Evolutionary conservation across 1,284 basidiomycete species (phyloP).

Genomic region (Apiotrichum porosum): DNA sequence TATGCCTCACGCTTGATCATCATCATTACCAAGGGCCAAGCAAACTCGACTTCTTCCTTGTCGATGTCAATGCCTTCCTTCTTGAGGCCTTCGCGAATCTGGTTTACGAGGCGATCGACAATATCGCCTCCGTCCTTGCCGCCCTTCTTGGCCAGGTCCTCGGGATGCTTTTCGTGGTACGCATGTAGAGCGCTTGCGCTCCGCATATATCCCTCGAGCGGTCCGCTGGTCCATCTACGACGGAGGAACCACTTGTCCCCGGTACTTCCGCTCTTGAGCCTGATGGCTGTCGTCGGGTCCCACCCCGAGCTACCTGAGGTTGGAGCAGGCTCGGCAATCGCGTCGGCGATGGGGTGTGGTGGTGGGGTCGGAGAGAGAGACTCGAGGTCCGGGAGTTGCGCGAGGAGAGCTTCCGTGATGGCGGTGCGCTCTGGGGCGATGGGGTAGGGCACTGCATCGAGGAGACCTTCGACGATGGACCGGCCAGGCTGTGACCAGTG

Average conservation of each 20-base stretch:
- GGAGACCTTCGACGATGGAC: slow-evolving; percentile 65
- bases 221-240: slow-evolving; percentile 60
- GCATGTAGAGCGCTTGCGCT: slow-evolving; percentile 69
- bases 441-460: slow-evolving; percentile 64
- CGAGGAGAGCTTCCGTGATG: slow-evolving; percentile 16
- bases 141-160: slow-evolving; percentile 50
- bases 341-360: slow-evolving; percentile 6
- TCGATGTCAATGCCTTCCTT: slow-evolving; percentile 32
- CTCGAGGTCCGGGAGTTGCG: slow-evolving; percentile 48
- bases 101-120: slow-evolving; percentile 58
- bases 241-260: slow-evolving; percentile 57
- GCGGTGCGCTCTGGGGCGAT: slow-evolving; percentile 18
- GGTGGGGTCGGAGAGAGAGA: slow-evolving; percentile 50
- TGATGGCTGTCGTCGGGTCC: slow-evolving; percentile 24
- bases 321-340: slow-evolving; percentile 6
- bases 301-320: slow-evolving; percentile 30
- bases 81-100: slow-evolving; percentile 52
- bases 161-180: slow-evolving; percentile 62
- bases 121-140: slow-evolving; percentile 57
- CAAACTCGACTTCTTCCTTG: slow-evolving; percentile 53
- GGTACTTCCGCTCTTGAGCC: slow-evolving; percentile 13
- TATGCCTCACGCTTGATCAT: slow-evolving; percentile 49
- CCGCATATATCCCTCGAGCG: slow-evolving; percentile 63
- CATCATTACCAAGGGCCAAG: slow-evolving; percentile 68
- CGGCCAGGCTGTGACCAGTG: slow-evolving; percentile 79